phyloP scores from a whole-genome alignment of 345 rosid species.

The Citrus trifoliata region DNA sequence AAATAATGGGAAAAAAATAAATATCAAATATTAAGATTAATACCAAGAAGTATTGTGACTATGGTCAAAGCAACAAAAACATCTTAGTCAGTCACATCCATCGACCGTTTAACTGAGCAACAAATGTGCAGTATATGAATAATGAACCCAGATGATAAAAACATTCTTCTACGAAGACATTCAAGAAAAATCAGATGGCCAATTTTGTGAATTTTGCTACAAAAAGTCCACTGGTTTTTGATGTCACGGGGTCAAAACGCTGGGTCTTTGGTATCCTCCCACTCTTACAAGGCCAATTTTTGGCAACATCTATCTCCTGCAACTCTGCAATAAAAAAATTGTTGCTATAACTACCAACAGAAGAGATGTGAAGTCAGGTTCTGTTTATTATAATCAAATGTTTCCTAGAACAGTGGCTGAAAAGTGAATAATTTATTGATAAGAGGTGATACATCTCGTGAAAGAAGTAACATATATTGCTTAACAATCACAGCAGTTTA shows the following conservation, averaged over 20 bases:
- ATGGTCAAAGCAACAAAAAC: neutral
- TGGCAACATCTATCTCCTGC: conserved; percentile 61
- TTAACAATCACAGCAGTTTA: no score
- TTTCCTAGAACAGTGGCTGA: neutral
- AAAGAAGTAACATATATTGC: neutral
- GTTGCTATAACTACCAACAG: neutral
- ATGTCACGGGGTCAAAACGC: conserved; percentile 79
- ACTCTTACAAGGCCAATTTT: conserved; percentile 74
- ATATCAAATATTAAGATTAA: no score
- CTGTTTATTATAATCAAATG: neutral
- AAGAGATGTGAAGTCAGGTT: neutral
- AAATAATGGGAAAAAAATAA: no score
- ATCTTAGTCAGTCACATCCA: neutral
- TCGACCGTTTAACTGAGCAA: neutral
- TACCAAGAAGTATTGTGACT: neutral
- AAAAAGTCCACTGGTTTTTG: conserved; percentile 94
- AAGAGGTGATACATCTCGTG: neutral
- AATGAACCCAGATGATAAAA: neutral
- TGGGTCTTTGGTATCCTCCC: conserved; percentile 73
- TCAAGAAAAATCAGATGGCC: conserved; percentile 6
- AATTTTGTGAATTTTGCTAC: conserved; percentile 69
- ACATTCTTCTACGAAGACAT: neutral
- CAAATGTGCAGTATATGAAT: neutral
- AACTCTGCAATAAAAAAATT: conserved; percentile 41
- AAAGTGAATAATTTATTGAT: neutral